Conservation (phyloP, 768 basidiomycete species). For the Pleurotus ostreatus region DNA sequence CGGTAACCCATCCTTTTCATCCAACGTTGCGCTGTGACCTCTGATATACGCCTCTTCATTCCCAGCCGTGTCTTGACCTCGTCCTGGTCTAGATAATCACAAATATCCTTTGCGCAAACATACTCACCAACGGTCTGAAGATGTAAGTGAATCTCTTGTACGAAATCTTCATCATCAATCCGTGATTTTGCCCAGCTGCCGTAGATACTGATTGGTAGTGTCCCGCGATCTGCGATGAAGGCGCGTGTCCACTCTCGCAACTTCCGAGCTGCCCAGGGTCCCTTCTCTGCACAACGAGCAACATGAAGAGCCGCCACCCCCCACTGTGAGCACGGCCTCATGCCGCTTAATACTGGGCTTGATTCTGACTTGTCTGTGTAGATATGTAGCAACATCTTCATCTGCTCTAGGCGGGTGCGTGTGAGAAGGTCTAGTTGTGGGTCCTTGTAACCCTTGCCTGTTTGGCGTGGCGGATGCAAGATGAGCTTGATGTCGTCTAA, state of each 20-base stretch:
- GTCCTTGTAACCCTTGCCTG: conserved; percentile 9
- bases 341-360: conserved; percentile 3
- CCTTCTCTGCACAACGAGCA: too few relatives aligned
- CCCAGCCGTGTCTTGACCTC: conserved; percentile 13
- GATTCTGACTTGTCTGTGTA: conserved; percentile 6
- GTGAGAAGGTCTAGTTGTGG: conserved; percentile 12
- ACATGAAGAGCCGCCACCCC: not conserved
- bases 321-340: conserved; percentile 2
- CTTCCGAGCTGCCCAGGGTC: conserved; percentile 4
- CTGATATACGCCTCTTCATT: conserved; percentile 9
- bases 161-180: conserved; percentile 20
- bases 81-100: conserved; percentile 13
- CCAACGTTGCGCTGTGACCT: conserved; percentile 19
- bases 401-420: conserved; percentile 6
- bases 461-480: conserved; percentile 11
- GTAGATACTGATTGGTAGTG: not conserved
- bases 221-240: conserved; percentile 15
- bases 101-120: conserved; percentile 13
- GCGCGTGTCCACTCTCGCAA: conserved; percentile 17
- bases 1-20: conserved; percentile 15
- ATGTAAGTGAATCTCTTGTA: conserved; percentile 15
- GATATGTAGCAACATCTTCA: not conserved
- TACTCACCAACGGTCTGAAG: conserved; percentile 16
- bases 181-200: not conserved
- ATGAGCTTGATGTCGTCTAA: conserved; percentile 9